Evolutionary conservation across 2,329 filamentous ascomycete species (phyloP).

Genomic region (Fusarium pseudocircinatum): DNA sequence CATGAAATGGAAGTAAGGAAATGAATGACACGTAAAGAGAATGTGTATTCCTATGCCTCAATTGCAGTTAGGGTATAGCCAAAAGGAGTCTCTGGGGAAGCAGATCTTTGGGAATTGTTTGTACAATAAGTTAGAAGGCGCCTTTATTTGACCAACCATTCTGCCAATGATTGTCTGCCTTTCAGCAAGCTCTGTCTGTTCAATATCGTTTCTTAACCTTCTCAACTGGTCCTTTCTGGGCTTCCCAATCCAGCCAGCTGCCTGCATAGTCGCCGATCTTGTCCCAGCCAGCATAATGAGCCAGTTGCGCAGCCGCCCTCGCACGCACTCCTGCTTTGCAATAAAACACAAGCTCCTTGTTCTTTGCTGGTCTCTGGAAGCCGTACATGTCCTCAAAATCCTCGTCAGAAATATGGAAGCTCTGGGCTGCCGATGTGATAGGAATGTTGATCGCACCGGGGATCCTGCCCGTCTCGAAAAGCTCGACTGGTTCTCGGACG

Average conservation of each 20-base stretch:
- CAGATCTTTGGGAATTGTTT: constrained; percentile 29
- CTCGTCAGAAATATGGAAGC: constrained; percentile 76
- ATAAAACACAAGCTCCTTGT: constrained; percentile 80
- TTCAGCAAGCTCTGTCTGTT: not conserved
- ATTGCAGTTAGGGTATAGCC: constrained; percentile 1
- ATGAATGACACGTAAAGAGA: constrained; percentile 29
- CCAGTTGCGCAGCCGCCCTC: constrained; percentile 78
- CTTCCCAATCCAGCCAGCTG: constrained; percentile 85
- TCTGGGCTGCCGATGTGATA: constrained; percentile 78
- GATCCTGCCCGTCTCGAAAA: constrained; percentile 73
- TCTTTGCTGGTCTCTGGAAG: constrained; percentile 70
- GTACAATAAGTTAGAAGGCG: constrained; percentile 37
- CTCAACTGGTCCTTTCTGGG: constrained; percentile 69
- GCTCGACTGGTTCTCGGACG: constrained; percentile 77
- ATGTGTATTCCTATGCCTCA: constrained; percentile 9
- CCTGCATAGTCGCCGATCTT: constrained; percentile 77
- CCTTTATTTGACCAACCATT: constrained; percentile 26
- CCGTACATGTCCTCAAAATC: constrained; percentile 89
- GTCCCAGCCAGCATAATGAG: constrained; percentile 78
- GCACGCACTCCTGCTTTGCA: constrained; percentile 92
- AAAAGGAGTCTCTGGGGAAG: constrained; percentile 26
- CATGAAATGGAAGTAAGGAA: constrained; percentile 11
- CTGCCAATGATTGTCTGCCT: not conserved
- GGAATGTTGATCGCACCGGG: constrained; percentile 87
- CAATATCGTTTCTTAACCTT: constrained; percentile 28